A percentile compares a stretch with the other conserved stretches of the same genome.
These are phyloP conservation scores for Earliella scabrosa DNA, from an alignment of 1,284 basidiomycete genomes.

Conservation along the genomic window DNA sequence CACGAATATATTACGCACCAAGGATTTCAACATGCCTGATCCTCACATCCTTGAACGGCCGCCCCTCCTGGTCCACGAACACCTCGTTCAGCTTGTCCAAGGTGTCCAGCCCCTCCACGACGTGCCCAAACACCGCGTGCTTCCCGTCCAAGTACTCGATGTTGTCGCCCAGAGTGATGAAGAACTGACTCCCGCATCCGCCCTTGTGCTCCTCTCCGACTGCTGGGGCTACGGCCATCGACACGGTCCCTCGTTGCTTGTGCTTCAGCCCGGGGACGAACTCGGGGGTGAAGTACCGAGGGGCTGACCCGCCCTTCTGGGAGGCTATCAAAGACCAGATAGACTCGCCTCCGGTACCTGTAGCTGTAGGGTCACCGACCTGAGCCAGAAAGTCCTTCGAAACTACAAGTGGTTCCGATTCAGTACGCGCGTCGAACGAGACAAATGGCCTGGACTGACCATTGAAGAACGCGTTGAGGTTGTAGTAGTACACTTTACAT, in stretches of 20 bases:
- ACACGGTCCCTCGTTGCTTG: constrained; percentile 85
- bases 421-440: neutral
- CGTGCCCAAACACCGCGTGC: constrained; percentile 94
- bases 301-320: constrained; percentile 44
- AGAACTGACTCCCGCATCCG: constrained; percentile 95
- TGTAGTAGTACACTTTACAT: constrained; percentile 97
- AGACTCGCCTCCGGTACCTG: constrained; percentile 91
- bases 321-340: constrained; percentile 77
- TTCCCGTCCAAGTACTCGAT: constrained; percentile 97
- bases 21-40: constrained; percentile 93
- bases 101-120: constrained; percentile 94
- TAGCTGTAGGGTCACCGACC: constrained; percentile 93
- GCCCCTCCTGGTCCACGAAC: constrained; percentile 85
- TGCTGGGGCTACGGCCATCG: constrained; percentile 90
- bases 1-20: constrained; percentile 60
- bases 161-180: constrained; percentile 89
- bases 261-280: constrained; percentile 86
- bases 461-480: constrained; percentile 96
- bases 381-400: constrained; percentile 98
- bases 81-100: constrained; percentile 93
- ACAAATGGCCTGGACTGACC: constrained; percentile 54
- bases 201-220: constrained; percentile 67
- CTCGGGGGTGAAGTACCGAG: constrained; percentile 87
- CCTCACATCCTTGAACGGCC: constrained; percentile 92
- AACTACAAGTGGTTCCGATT: constrained; percentile 53